phyloP scores from a whole-genome alignment of 2,329 filamentous ascomycete species.

The Myotisia sp. region DNA sequence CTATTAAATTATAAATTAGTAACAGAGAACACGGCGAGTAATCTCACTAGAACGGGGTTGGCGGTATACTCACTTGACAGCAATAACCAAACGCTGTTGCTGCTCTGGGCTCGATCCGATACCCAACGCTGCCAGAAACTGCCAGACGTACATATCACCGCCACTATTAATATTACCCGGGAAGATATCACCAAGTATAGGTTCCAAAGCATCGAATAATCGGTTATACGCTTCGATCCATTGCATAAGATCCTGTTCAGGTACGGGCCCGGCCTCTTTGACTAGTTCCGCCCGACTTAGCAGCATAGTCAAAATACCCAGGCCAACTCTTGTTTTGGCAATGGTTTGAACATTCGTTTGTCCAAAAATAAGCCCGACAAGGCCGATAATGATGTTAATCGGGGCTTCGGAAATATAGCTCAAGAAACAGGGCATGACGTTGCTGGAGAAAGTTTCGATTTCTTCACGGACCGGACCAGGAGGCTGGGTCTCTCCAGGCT shows the following conservation, averaged over 20 bases:
- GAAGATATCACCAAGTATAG: constrained; percentile 72
- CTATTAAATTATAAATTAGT: constrained; percentile 17
- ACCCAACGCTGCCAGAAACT: constrained; percentile 88
- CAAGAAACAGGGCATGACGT: constrained; percentile 81
- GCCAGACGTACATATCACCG: constrained; percentile 95
- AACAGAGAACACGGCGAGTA: constrained; percentile 15
- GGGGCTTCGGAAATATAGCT: constrained; percentile 82
- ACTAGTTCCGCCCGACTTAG: constrained; percentile 86
- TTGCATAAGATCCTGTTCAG: constrained; percentile 61
- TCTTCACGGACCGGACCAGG: constrained; percentile 71
- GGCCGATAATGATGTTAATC: constrained; percentile 77
- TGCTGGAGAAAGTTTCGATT: constrained; percentile 75
- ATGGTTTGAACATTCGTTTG: constrained; percentile 74
- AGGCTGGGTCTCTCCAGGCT: constrained; percentile 56
- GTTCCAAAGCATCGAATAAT: constrained; percentile 78
- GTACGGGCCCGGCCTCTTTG: constrained; percentile 61
- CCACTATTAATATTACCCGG: constrained; percentile 77
- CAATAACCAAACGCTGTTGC: constrained; percentile 83
- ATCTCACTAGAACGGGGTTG: neutral
- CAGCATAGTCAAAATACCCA: constrained; percentile 84
- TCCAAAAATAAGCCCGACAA: constrained; percentile 69
- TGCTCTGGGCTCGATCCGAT: constrained; percentile 88
- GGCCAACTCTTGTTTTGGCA: constrained; percentile 71
- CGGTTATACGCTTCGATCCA: constrained; percentile 74
- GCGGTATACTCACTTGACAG: constrained; percentile 54